A percentile compares a stretch with the other conserved stretches of the same genome.
phyloP scores from a whole-genome alignment of 2,329 filamentous ascomycete species.

The Fusarium falciforme region DNA sequence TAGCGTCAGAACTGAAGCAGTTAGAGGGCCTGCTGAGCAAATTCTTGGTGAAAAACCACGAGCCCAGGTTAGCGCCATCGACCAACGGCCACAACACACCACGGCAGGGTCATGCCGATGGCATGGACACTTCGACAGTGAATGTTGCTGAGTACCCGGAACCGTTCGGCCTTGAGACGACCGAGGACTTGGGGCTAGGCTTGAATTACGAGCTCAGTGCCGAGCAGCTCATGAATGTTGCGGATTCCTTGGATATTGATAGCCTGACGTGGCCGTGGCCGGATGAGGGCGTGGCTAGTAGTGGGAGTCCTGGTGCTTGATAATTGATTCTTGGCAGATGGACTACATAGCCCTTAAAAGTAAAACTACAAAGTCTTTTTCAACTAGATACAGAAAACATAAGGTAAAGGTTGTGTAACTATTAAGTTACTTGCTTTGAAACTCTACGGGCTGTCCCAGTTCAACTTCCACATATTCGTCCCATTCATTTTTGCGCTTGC shows the following conservation, averaged over 20 bases:
- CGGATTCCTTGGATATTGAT: slow-evolving; percentile 35
- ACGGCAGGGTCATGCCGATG: not conserved
- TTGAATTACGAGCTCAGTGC: slow-evolving; percentile 35
- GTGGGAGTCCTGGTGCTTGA: not conserved
- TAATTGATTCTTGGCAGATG: no score
- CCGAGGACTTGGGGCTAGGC: slow-evolving; percentile 13
- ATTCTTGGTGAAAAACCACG: not conserved
- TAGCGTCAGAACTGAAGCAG: slow-evolving; percentile 33
- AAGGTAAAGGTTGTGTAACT: not conserved
- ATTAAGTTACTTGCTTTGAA: not conserved
- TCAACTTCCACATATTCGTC: no score
- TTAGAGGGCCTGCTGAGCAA: slow-evolving; percentile 15
- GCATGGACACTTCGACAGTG: not conserved
- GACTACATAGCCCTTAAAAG: no score
- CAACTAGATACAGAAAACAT: not conserved
- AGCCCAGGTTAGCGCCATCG: not conserved
- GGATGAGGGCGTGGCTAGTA: not conserved
- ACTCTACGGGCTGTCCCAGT: not conserved
- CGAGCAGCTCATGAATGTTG: slow-evolving; percentile 34
- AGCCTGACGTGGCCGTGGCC: slow-evolving; percentile 37
- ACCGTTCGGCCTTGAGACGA: slow-evolving; percentile 1
- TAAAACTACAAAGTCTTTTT: no score
- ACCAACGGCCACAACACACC: slow-evolving; percentile 8
- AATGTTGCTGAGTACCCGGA: slow-evolving; percentile 6
- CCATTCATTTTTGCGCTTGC: no score